Evolutionary conservation across 1,284 basidiomycete genomes (phyloP).

Genomic region (Somion occarium): DNA sequence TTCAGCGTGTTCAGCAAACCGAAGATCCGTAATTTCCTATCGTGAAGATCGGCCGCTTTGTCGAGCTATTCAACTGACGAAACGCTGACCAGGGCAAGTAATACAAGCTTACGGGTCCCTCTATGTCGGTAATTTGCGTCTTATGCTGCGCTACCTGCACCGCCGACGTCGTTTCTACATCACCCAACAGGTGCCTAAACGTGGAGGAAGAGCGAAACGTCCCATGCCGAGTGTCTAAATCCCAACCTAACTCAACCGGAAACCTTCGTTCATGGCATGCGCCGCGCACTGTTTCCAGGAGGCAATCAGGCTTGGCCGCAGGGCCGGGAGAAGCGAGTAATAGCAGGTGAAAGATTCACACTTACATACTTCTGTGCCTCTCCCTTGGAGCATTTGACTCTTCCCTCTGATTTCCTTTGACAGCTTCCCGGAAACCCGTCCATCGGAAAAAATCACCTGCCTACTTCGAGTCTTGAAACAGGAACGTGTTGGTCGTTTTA

Average conservation of each 20-base stretch:
- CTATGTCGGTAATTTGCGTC: too few species aligned
- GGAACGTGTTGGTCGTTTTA: not conserved
- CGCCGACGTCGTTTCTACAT: not conserved
- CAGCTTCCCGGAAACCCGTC: not conserved
- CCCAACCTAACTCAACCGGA: not conserved
- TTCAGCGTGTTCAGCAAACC: too few species aligned
- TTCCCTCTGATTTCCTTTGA: not conserved
- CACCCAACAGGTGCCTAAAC: not conserved
- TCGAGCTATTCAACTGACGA: too few species aligned
- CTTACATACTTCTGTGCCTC: not conserved
- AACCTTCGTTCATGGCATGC: not conserved
- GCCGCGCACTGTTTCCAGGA: not conserved
- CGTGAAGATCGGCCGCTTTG: too few species aligned
- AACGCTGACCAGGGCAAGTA: too few species aligned
- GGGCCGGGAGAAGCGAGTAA: not conserved
- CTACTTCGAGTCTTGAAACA: not conserved
- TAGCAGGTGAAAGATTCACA: not conserved
- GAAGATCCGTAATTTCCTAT: too few species aligned
- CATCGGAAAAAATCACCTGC: not conserved
- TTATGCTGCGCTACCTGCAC: too few species aligned
- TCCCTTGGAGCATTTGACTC: not conserved
- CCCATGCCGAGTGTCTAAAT: not conserved
- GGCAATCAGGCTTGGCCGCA: not conserved
- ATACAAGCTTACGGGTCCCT: too few species aligned
- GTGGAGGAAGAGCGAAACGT: not conserved